Percentiles rank a stretch among this genome's conserved stretches.
Evolutionary conservation across 306 rosid species (phyloP).

Genomic region (Sesbania bispinosa): DNA sequence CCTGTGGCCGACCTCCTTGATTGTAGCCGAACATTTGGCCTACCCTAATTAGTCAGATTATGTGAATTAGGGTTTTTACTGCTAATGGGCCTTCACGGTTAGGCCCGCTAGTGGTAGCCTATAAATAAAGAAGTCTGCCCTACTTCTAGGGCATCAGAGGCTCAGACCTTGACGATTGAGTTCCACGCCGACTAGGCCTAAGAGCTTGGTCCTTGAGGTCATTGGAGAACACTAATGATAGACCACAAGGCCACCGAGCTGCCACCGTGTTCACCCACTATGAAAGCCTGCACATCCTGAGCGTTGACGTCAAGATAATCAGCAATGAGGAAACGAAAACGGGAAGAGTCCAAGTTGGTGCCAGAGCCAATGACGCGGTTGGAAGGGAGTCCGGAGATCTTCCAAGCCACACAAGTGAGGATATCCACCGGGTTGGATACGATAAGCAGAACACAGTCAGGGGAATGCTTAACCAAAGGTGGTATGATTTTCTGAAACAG

Average conservation of each 20-base stretch:
- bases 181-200: no score
- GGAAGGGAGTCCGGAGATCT: slow-evolving; percentile 79
- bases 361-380: slow-evolving; percentile 94
- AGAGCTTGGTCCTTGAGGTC: no score
- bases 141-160: no score
- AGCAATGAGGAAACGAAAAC: slow-evolving; percentile 85
- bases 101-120: no score
- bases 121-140: no score
- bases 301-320: slow-evolving; percentile 93
- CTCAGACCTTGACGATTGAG: no score
- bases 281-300: slow-evolving; percentile 94
- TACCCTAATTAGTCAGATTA: no score
- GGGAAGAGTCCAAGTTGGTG: slow-evolving; percentile 87
- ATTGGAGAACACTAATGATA: no score
- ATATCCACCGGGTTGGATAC: slow-evolving; percentile 90
- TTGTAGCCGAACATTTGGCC: no score
- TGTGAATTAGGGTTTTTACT: no score
- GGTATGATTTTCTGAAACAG: slow-evolving; percentile 68
- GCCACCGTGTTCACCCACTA: slow-evolving; percentile 96
- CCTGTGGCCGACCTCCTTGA: no score
- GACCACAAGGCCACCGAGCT: slow-evolving; percentile 98
- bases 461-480: slow-evolving; percentile 58
- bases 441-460: slow-evolving; percentile 51
- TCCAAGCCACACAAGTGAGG: slow-evolving; percentile 81
- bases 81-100: no score